phyloP scores from a whole-genome alignment of 106 monocot genomes.

The Phalaenopsis aphrodite region DNA sequence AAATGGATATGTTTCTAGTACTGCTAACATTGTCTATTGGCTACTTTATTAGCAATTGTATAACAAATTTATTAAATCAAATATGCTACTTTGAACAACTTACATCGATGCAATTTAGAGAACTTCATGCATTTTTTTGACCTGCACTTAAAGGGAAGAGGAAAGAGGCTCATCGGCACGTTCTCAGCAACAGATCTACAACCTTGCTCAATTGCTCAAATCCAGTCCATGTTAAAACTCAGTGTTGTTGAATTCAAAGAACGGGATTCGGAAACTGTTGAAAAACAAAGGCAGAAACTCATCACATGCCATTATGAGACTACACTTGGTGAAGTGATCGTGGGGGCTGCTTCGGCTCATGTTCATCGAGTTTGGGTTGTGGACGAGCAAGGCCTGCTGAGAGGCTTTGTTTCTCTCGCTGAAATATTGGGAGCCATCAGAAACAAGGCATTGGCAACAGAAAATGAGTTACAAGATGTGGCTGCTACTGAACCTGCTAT shows the following conservation, averaged over 20 bases:
- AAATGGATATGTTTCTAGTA: neutral
- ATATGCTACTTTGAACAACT: too few relatives aligned
- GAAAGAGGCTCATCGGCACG: constrained; percentile 45
- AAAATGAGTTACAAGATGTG: constrained; percentile 13
- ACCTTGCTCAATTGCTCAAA: constrained; percentile 31
- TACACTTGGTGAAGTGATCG: constrained; percentile 41
- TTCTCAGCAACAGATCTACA: constrained; percentile 61
- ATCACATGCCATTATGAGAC: constrained; percentile 44
- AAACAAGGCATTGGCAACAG: constrained; percentile 28
- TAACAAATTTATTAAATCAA: too few relatives aligned
- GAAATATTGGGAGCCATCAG: constrained; percentile 48
- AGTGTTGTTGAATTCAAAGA: constrained; percentile 48
- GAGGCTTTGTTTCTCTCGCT: constrained; percentile 56
- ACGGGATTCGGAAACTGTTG: neutral
- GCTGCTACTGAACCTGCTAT: neutral
- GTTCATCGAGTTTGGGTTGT: constrained; percentile 84
- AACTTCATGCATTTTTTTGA: neutral
- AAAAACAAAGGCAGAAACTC: neutral
- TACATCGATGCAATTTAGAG: too few relatives aligned
- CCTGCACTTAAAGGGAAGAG: constrained; percentile 37
- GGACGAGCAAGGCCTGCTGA: constrained; percentile 30
- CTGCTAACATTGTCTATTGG: too few relatives aligned
- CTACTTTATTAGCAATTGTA: too few relatives aligned
- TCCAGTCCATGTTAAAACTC: constrained; percentile 29
- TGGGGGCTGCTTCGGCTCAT: constrained; percentile 21